These are phyloP conservation scores for Oryza glumipatula DNA, from an alignment of 176 grass and related monocot species.

Conservation along the genomic window DNA sequence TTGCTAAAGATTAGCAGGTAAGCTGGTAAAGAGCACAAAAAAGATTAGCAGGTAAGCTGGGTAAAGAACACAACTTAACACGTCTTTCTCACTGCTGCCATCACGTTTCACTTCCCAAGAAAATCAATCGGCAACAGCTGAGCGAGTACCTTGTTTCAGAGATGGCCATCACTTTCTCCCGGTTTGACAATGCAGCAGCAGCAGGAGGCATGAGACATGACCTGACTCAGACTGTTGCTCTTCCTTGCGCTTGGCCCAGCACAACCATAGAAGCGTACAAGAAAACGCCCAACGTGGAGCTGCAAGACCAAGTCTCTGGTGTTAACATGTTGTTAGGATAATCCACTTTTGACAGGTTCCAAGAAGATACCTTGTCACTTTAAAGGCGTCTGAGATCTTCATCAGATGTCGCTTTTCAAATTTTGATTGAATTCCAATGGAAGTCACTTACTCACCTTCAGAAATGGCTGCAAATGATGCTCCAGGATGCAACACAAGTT, in stretches of 20 bases:
- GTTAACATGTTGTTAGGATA: constrained; percentile 8
- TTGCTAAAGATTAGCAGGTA: not conserved
- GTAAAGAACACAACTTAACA: not conserved
- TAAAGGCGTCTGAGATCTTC: not conserved
- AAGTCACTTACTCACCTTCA: not conserved
- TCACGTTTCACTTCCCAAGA: not conserved
- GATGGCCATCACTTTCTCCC: constrained; percentile 36
- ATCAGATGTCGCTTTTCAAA: not conserved
- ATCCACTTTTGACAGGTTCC: constrained; percentile 12
- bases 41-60: not conserved
- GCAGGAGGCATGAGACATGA: not conserved
- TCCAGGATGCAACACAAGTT: not conserved
- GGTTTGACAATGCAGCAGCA: not conserved
- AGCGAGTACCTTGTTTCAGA: too few relatives aligned
- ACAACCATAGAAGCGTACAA: constrained; percentile 23
- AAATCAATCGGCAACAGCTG: not conserved
- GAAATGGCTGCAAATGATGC: not conserved
- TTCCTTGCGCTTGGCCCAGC: not conserved
- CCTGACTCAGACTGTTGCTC: not conserved
- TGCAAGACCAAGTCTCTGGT: constrained; percentile 9
- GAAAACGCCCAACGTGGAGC: not conserved
- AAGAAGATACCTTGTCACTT: not conserved
- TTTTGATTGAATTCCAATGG: not conserved
- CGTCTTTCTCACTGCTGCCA: constrained; percentile 1
- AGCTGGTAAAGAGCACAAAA: not conserved